Percentiles rank a stretch among this genome's conserved stretches.
Conservation (phyloP, 768 basidiomycete genomes). For the Sporobolomyces pararoseus region DNA sequence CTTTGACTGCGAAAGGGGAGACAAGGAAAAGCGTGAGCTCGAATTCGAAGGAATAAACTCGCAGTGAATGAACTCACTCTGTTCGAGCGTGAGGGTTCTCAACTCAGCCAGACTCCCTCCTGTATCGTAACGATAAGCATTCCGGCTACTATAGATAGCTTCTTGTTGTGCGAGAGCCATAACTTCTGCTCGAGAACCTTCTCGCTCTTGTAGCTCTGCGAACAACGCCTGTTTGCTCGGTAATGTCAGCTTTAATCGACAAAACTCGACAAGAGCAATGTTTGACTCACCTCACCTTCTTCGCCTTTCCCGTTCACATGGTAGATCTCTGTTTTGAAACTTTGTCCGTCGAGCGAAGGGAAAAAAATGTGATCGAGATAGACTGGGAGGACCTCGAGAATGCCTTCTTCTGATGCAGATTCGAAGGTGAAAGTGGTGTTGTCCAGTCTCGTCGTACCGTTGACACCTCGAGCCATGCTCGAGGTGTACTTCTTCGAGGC, state of each 20-base stretch:
- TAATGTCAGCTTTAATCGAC: too few species aligned
- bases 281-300: slow-evolving; percentile 65
- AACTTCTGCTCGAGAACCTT: slow-evolving; percentile 83
- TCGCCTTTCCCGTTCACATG: slow-evolving; percentile 86
- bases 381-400: slow-evolving; percentile 56
- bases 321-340: slow-evolving; percentile 61
- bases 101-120: slow-evolving; percentile 90
- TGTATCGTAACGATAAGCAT: slow-evolving; percentile 91
- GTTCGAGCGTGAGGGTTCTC: slow-evolving; percentile 73
- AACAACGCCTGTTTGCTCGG: slow-evolving; percentile 23
- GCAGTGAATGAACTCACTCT: slow-evolving; percentile 60
- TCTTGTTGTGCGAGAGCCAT: slow-evolving; percentile 77
- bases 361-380: slow-evolving; percentile 95
- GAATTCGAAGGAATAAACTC: slow-evolving; percentile 23
- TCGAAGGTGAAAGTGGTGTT: slow-evolving; percentile 72
- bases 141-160: slow-evolving; percentile 65
- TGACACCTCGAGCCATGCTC: background rate
- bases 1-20: slow-evolving; percentile 62
- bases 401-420: slow-evolving; percentile 81
- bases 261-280: too few species aligned
- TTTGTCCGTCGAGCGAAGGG: slow-evolving; percentile 73
- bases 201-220: slow-evolving; percentile 79
- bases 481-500: slow-evolving; percentile 65
- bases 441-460: slow-evolving; percentile 51
- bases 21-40: background rate